Percentiles rank a stretch among this genome's conserved stretches.
Evolutionary conservation across 1,284 basidiomycete genomes (phyloP).

Genomic region (Cronartium quercuum): DNA sequence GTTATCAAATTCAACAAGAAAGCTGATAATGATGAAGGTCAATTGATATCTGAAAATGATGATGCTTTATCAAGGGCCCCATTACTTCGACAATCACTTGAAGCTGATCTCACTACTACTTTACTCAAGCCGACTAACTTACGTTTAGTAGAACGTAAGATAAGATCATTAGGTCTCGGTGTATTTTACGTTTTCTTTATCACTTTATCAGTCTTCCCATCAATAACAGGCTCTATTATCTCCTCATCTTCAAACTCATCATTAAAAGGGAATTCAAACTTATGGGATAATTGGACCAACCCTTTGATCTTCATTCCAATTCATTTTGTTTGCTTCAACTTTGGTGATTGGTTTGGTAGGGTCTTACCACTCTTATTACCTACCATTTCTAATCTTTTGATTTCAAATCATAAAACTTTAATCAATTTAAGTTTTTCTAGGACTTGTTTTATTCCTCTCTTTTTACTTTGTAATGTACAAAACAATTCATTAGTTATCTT

Average conservation of each 20-base stretch:
- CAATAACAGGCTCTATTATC: slow-evolving; percentile 44
- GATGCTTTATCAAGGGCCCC: background rate
- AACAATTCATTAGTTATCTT: slow-evolving; percentile 39
- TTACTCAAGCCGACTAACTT: slow-evolving; percentile 16
- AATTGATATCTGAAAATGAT: background rate
- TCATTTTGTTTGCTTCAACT: slow-evolving; percentile 46
- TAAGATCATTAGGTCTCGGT: slow-evolving; percentile 43
- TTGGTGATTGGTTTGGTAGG: slow-evolving; percentile 46
- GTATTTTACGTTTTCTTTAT: slow-evolving; percentile 44
- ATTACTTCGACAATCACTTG: background rate
- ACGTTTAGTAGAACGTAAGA: slow-evolving; percentile 44
- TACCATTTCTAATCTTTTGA: background rate
- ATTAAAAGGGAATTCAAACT: background rate
- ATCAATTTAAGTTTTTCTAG: background rate
- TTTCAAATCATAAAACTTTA: background rate
- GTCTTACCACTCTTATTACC: slow-evolving; percentile 43
- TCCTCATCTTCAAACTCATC: slow-evolving; percentile 35
- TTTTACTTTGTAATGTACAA: slow-evolving; percentile 40
- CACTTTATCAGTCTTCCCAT: slow-evolving; percentile 46
- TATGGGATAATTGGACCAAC: slow-evolving; percentile 16
- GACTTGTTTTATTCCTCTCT: slow-evolving; percentile 17
- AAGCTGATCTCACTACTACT: background rate
- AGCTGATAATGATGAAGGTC: too few species aligned
- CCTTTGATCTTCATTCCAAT: slow-evolving; percentile 44
- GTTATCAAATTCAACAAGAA: slow-evolving; percentile 7